Percentiles rank a stretch among this genome's conserved stretches.
Evolutionary conservation across 2,329 filamentous ascomycete genomes (phyloP).

Genomic region (Fusarium cyanostomum): DNA sequence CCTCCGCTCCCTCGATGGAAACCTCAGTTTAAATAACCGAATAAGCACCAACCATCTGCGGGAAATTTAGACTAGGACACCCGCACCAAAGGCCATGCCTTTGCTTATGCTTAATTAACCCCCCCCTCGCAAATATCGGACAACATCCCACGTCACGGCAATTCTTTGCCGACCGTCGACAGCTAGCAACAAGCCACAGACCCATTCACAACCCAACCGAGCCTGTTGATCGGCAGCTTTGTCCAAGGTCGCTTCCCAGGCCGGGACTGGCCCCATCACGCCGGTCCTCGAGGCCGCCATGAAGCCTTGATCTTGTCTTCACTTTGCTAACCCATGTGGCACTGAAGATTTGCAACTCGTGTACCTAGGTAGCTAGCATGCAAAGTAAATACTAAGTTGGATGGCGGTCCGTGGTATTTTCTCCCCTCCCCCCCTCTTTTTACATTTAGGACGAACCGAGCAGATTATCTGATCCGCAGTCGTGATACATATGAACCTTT

Average conservation of each 20-base stretch:
- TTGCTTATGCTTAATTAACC: conserved; percentile 24
- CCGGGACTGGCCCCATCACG: background rate
- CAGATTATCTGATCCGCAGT: conserved; percentile 30
- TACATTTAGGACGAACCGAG: background rate
- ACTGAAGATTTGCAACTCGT: conserved; percentile 16
- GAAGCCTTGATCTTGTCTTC: background rate
- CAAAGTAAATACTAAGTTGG: conserved; percentile 18
- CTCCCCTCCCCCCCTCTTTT: background rate
- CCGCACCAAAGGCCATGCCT: background rate
- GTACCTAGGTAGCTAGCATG: conserved; percentile 6
- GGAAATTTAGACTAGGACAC: conserved; percentile 23
- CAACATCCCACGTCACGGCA: conserved; percentile 37
- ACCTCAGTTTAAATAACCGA: background rate
- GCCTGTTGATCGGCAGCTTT: conserved; percentile 25
- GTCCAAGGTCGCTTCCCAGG: background rate
- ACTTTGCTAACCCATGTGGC: conserved; percentile 9
- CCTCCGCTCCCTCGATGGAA: background rate
- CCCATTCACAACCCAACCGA: conserved; percentile 16
- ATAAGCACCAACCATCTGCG: conserved; percentile 11
- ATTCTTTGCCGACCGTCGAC: conserved; percentile 39
- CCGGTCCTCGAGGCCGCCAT: conserved; percentile 1
- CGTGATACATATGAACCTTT: conserved; percentile 7
- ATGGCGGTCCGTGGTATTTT: conserved; percentile 1
- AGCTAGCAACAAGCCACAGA: conserved; percentile 34
- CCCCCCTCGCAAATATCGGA: background rate